A percentile compares a stretch with the other conserved stretches of the same genome.
These are phyloP conservation scores for Silene uniflora DNA, from an alignment of 148 eudicot species.

Conservation along the genomic window DNA sequence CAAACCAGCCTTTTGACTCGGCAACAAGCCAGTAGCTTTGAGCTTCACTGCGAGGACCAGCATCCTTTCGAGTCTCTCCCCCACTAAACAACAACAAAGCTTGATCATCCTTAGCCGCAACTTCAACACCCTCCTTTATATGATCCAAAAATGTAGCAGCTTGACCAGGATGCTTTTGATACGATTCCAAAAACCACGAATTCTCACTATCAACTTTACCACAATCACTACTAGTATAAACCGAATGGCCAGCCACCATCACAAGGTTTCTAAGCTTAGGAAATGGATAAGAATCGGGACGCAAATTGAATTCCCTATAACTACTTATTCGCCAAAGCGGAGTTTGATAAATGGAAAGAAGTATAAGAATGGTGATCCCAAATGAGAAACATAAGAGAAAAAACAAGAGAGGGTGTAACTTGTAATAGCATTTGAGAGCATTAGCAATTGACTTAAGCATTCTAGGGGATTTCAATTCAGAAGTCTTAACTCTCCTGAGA, in stretches of 20 bases:
- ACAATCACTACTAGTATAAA: conserved; percentile 84
- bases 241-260: conserved; percentile 99
- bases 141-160: conserved; percentile 85
- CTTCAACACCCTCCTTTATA: conserved; percentile 70
- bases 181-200: conserved; percentile 86
- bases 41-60: conserved; percentile 96
- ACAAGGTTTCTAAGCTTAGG: conserved; percentile 70
- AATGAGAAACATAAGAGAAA: conserved; percentile 49
- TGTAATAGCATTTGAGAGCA: conserved; percentile 41
- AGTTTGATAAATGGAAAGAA: conserved; percentile 42
- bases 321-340: conserved; percentile 24
- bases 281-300: conserved; percentile 42
- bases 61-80: conserved; percentile 94
- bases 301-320: conserved; percentile 32
- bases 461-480: conserved; percentile 35
- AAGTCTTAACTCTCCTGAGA: conserved; percentile 45
- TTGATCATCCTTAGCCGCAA: conserved; percentile 57
- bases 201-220: conserved; percentile 80
- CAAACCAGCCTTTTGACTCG: conserved; percentile 89
- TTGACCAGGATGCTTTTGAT: conserved; percentile 93
- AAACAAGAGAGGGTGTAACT: conserved; percentile 54
- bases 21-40: conserved; percentile 99
- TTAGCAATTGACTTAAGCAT: conserved; percentile 56
- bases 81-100: conserved; percentile 93
- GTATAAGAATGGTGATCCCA: conserved; percentile 43